These are phyloP conservation scores for Leptodontidium sp. DNA, from an alignment of 2,329 filamentous ascomycete species.

Conservation along the genomic window DNA sequence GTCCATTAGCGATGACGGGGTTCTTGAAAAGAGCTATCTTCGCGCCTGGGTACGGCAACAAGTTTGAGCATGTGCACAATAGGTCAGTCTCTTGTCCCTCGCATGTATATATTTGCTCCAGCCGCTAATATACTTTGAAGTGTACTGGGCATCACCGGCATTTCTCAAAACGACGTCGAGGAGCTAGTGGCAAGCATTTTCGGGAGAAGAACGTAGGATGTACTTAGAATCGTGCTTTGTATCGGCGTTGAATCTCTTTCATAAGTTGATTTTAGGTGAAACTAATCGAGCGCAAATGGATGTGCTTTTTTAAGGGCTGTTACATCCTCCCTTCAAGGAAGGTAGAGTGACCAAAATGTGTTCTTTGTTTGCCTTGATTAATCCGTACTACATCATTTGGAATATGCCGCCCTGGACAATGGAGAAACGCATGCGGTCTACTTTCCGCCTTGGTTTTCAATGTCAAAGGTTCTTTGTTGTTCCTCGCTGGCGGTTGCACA, in stretches of 20 bases:
- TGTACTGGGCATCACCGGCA: slow-evolving; percentile 53
- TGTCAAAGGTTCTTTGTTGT: not conserved
- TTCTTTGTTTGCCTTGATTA: not conserved
- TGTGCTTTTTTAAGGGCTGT: not conserved
- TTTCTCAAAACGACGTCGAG: slow-evolving; percentile 52
- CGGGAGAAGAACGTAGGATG: slow-evolving; percentile 25
- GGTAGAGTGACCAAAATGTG: not conserved
- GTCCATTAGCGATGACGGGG: slow-evolving; percentile 44
- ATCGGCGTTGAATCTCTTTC: not conserved
- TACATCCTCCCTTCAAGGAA: not conserved
- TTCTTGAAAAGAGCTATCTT: slow-evolving; percentile 48
- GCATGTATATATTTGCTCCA: not conserved
- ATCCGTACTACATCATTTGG: not conserved
- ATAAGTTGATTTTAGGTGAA: not conserved
- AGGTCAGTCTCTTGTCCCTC: not conserved
- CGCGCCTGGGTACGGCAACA: slow-evolving; percentile 45
- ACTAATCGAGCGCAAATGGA: not conserved
- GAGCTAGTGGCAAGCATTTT: slow-evolving; percentile 42
- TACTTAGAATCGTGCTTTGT: not conserved
- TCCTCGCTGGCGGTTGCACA: not conserved
- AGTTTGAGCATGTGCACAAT: slow-evolving; percentile 50
- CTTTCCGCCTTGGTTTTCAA: not conserved
- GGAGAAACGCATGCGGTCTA: not conserved
- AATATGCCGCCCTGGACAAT: no score
- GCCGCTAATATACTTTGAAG: not conserved